Conservation (phyloP, 2,329 filamentous ascomycete genomes). For the Delphinella strobiligena region DNA sequence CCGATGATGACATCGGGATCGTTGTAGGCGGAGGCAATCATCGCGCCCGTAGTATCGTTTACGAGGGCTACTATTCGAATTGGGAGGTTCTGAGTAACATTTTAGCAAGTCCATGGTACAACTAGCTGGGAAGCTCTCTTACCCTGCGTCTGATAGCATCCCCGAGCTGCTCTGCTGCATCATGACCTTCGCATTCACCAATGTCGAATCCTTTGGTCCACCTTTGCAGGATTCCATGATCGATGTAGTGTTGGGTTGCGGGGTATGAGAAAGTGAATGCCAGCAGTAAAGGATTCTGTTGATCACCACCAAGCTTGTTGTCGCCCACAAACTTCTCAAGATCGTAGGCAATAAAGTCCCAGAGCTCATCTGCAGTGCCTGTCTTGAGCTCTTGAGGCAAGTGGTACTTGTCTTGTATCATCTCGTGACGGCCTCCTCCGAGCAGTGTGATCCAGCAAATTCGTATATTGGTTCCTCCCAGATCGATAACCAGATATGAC, state of each 20-base stretch:
- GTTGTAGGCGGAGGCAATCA: constrained; percentile 83
- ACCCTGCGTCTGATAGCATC: constrained; percentile 62
- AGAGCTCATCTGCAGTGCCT: constrained; percentile 73
- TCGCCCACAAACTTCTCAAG: constrained; percentile 83
- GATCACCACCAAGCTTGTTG: constrained; percentile 55
- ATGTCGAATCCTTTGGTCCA: constrained; percentile 99
- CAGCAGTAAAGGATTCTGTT: constrained; percentile 58
- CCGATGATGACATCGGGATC: constrained; percentile 76
- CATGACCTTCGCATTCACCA: constrained; percentile 75
- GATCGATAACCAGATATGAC: constrained; percentile 80
- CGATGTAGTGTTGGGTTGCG: constrained; percentile 83
- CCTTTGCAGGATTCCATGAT: constrained; percentile 81
- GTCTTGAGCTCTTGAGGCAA: constrained; percentile 92
- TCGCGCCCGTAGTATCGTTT: constrained; percentile 86
- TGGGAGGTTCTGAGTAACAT: no score
- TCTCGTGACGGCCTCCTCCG: constrained; percentile 82
- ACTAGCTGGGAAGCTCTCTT: no score
- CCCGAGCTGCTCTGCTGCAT: constrained; percentile 84
- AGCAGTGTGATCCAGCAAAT: constrained; percentile 89
- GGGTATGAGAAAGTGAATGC: constrained; percentile 98
- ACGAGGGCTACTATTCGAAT: constrained; percentile 78
- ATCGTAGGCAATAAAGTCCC: constrained; percentile 92
- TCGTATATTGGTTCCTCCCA: constrained; percentile 91
- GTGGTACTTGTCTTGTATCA: constrained; percentile 91
- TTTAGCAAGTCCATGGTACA: no score